These are phyloP conservation scores for Neopestalotiopsis sp. DNA, from an alignment of 2,329 filamentous ascomycete species.

Conservation along the genomic window DNA sequence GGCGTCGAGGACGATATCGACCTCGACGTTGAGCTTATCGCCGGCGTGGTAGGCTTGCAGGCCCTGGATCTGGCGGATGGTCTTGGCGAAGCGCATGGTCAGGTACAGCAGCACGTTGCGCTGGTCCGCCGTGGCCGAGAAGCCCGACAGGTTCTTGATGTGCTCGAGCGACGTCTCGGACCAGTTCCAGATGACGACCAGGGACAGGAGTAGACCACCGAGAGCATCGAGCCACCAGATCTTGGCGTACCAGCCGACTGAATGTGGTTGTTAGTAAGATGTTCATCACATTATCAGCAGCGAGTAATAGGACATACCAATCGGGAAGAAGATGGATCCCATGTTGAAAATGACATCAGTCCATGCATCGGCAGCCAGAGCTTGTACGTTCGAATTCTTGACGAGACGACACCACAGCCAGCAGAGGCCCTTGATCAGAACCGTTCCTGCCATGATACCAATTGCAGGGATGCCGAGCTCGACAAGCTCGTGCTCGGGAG, in stretches of 20 bases:
- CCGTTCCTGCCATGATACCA: constrained; percentile 79
- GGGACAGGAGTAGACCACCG: constrained; percentile 78
- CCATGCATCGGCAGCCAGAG: constrained; percentile 64
- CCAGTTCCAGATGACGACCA: constrained; percentile 84
- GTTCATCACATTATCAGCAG: constrained; percentile 13
- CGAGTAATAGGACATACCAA: constrained; percentile 50
- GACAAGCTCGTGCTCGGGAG: constrained; percentile 70
- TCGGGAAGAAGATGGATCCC: constrained; percentile 86
- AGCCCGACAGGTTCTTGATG: constrained; percentile 81
- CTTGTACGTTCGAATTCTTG: constrained; percentile 85
- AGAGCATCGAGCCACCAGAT: constrained; percentile 87
- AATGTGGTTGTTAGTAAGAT: constrained; percentile 18
- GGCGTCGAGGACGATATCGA: constrained; percentile 84
- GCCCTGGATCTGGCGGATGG: constrained; percentile 85
- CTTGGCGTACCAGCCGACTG: constrained; percentile 73
- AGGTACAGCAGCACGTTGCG: constrained; percentile 71
- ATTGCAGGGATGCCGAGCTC: constrained; percentile 76
- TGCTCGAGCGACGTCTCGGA: constrained; percentile 74
- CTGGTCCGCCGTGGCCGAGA: constrained; percentile 65
- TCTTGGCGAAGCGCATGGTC: constrained; percentile 91
- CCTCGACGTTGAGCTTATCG: constrained; percentile 83
- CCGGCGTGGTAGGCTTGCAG: constrained; percentile 85
- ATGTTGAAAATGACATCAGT: constrained; percentile 90
- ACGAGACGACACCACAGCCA: constrained; percentile 90
- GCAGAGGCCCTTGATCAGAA: constrained; percentile 80